A percentile compares a stretch with the other conserved stretches of the same genome.
phyloP scores from a whole-genome alignment of 2,329 filamentous ascomycete species.

The Fusarium anthophilum region DNA sequence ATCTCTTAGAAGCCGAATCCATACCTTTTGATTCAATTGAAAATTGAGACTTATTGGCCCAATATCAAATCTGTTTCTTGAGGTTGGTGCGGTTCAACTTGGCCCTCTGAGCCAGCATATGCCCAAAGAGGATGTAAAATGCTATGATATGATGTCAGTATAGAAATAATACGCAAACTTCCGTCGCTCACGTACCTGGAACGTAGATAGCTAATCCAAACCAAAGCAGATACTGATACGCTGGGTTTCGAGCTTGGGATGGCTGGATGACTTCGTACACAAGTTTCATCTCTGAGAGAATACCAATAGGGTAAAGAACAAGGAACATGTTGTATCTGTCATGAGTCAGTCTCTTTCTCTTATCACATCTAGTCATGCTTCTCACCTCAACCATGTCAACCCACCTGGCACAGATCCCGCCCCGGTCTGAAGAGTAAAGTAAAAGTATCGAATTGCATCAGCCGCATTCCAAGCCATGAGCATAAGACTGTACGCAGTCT shows the following conservation, averaged over 20 bases:
- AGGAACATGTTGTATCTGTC: slow-evolving; percentile 34
- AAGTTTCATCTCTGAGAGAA: slow-evolving; percentile 30
- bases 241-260: slow-evolving; percentile 17
- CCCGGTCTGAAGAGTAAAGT: slow-evolving; percentile 30
- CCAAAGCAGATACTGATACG: slow-evolving; percentile 35
- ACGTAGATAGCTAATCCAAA: slow-evolving; percentile 22
- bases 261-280: slow-evolving; percentile 34
- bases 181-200: slow-evolving; percentile 6
- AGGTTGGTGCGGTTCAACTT: not conserved
- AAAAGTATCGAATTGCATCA: slow-evolving; percentile 30
- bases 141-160: not conserved
- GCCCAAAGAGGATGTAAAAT: slow-evolving; percentile 28
- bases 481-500: slow-evolving; percentile 31
- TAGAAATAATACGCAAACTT: fast-evolving
- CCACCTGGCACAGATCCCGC: slow-evolving; percentile 1
- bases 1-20: fast-evolving
- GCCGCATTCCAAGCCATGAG: slow-evolving; percentile 34
- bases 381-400: slow-evolving; percentile 34
- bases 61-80: not conserved
- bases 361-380: fast-evolving
- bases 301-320: slow-evolving; percentile 26
- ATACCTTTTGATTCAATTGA: not conserved
- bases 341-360: not conserved
- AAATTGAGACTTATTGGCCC: not conserved
- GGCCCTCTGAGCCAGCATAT: slow-evolving; percentile 35